phyloP scores from a whole-genome alignment of 2,329 filamentous ascomycete species.

The Ambrosiella beaveri region DNA sequence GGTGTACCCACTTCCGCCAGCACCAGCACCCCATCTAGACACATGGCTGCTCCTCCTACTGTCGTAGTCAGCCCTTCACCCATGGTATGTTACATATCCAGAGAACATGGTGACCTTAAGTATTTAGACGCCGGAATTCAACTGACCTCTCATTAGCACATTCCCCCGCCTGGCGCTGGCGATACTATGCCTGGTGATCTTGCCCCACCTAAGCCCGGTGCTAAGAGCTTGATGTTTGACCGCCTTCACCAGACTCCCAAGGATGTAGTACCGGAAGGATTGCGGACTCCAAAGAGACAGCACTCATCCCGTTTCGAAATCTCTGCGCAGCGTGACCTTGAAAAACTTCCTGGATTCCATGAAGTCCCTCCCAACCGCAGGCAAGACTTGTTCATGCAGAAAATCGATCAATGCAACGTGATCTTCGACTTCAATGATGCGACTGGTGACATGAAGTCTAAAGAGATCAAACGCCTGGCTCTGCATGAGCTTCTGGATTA shows the following conservation, averaged over 20 bases:
- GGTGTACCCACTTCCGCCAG: slow-evolving; percentile 25
- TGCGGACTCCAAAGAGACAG: slow-evolving; percentile 88
- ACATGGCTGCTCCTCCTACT: slow-evolving; percentile 56
- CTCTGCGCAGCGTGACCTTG: slow-evolving; percentile 86
- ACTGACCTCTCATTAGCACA: slow-evolving; percentile 40
- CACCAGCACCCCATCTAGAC: slow-evolving; percentile 43
- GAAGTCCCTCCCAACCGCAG: slow-evolving; percentile 89
- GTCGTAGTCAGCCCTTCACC: slow-evolving; percentile 91
- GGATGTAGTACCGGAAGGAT: slow-evolving; percentile 76
- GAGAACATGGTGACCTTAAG: background rate
- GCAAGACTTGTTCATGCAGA: slow-evolving; percentile 98
- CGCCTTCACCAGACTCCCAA: slow-evolving; percentile 85
- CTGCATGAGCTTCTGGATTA: slow-evolving; percentile 94
- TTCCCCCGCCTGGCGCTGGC: slow-evolving; percentile 78
- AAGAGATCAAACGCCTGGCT: slow-evolving; percentile 95
- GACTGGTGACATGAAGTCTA: slow-evolving; percentile 97
- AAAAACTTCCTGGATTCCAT: slow-evolving; percentile 94
- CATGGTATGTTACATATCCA: slow-evolving; percentile 44
- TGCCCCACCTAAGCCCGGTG: slow-evolving; percentile 76
- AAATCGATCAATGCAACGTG: slow-evolving; percentile 98
- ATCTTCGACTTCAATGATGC: slow-evolving; percentile 99
- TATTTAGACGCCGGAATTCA: background rate
- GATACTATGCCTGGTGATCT: slow-evolving; percentile 98
- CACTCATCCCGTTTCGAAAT: slow-evolving; percentile 97
- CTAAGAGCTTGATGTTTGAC: slow-evolving; percentile 79